phyloP scores from a whole-genome alignment of 1,284 basidiomycete species.

The Cutaneotrichosporon sp. region DNA sequence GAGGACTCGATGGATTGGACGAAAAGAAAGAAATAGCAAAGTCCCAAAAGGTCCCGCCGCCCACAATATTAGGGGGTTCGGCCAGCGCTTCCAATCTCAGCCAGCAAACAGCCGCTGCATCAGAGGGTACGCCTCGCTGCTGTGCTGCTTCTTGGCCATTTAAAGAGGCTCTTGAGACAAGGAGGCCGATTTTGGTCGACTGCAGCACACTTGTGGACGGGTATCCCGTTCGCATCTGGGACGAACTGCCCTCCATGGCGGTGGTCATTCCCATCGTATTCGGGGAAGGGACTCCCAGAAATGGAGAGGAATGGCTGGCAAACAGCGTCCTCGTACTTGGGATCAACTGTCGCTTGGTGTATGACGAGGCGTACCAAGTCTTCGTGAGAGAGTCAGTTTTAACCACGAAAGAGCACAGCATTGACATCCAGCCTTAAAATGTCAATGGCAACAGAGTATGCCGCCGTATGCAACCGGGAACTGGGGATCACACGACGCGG shows the following conservation, averaged over 20 bases:
- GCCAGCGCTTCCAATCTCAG: too few relatives aligned
- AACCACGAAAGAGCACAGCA: neutral
- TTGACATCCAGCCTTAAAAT: neutral
- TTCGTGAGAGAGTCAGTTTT: slow-evolving; percentile 32
- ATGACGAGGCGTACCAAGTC: slow-evolving; percentile 44
- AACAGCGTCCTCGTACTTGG: slow-evolving; percentile 45
- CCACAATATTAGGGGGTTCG: too few relatives aligned
- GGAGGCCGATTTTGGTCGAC: slow-evolving; percentile 40
- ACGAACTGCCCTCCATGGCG: slow-evolving; percentile 42
- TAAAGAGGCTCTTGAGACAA: slow-evolving; percentile 31
- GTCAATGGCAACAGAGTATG: neutral
- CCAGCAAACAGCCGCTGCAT: too few relatives aligned
- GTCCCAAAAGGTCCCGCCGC: too few relatives aligned
- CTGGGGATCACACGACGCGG: neutral
- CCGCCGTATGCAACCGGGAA: neutral
- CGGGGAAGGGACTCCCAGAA: too few relatives aligned
- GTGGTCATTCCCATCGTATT: slow-evolving; percentile 46
- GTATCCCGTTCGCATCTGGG: slow-evolving; percentile 43
- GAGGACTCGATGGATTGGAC: neutral
- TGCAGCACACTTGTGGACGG: slow-evolving; percentile 33
- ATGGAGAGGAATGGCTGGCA: slow-evolving; percentile 39
- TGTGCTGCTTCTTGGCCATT: slow-evolving; percentile 40
- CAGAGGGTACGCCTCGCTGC: too few relatives aligned
- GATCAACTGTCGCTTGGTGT: slow-evolving; percentile 40
- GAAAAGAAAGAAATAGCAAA: neutral